Conservation (phyloP, 140 eudicot species). For the Senecio squalidus region DNA sequence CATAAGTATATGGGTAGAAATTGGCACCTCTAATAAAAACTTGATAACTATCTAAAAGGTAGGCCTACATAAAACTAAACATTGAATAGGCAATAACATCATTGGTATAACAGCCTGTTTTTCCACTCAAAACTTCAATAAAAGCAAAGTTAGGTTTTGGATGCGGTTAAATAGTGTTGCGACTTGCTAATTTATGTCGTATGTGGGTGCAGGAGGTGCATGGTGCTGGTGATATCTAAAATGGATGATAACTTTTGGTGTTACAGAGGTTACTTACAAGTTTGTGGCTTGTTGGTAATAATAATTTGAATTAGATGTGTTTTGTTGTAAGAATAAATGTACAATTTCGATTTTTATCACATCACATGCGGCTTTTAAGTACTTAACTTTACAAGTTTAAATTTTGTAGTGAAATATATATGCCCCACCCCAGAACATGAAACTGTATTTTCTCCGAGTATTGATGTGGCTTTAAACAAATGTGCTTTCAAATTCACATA, state of each 20-base stretch:
- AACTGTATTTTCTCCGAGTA: neutral
- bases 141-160: neutral
- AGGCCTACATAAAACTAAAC: no score
- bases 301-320: slow-evolving; percentile 26
- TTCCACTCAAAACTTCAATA: no score
- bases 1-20: no score
- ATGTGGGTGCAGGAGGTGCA: slow-evolving; percentile 35
- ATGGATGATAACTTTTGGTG: slow-evolving; percentile 10
- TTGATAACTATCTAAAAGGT: no score
- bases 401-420: slow-evolving; percentile 6
- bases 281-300: slow-evolving; percentile 15
- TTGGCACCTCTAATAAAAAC: no score
- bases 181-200: neutral
- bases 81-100: no score
- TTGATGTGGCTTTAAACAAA: neutral
- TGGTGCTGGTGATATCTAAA: slow-evolving; percentile 25
- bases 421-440: neutral
- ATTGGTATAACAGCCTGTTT: no score
- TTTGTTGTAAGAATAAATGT: slow-evolving; percentile 22
- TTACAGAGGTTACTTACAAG: slow-evolving; percentile 18
- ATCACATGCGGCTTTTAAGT: slow-evolving; percentile 25
- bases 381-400: neutral
- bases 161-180: neutral
- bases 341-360: slow-evolving; percentile 15
- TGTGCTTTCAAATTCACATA: no score